Evolutionary conservation across 2,329 filamentous ascomycete genomes (phyloP).

Genomic region (Venturia nashicola): DNA sequence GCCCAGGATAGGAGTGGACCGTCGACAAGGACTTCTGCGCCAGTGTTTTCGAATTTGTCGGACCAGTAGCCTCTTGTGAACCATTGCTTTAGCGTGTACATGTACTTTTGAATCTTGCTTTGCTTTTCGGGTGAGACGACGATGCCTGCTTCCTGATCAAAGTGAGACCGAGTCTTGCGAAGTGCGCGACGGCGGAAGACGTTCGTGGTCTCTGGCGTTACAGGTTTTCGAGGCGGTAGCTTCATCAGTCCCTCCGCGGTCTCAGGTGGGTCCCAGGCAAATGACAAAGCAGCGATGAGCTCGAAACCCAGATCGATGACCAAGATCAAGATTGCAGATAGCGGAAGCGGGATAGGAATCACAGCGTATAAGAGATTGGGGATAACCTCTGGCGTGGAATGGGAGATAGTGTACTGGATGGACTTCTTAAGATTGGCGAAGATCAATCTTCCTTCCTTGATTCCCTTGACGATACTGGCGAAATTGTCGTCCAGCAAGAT

Average conservation of each 20-base stretch:
- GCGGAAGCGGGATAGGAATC: slow-evolving; percentile 3
- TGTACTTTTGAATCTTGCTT: background rate
- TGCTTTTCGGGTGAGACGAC: background rate
- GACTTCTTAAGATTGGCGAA: slow-evolving; percentile 36
- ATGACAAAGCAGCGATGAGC: slow-evolving; percentile 4
- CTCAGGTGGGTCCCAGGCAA: slow-evolving; percentile 1
- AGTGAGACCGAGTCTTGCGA: slow-evolving; percentile 1
- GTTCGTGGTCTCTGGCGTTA: background rate
- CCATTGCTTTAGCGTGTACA: background rate
- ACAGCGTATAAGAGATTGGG: slow-evolving; percentile 4
- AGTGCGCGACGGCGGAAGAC: slow-evolving; percentile 3
- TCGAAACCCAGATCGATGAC: slow-evolving; percentile 8
- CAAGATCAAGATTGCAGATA: slow-evolving; percentile 7
- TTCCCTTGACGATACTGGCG: slow-evolving; percentile 27
- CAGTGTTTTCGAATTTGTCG: slow-evolving; percentile 5
- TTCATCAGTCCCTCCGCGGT: slow-evolving; percentile 1
- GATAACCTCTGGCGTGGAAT: slow-evolving; percentile 6
- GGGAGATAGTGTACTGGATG: slow-evolving; percentile 13
- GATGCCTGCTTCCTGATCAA: slow-evolving; percentile 3
- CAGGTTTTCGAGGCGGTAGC: background rate
- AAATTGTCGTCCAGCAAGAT: slow-evolving; percentile 29
- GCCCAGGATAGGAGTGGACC: slow-evolving; percentile 2
- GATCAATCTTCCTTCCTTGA: slow-evolving; percentile 26
- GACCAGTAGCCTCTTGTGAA: slow-evolving; percentile 1
- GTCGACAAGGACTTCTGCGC: slow-evolving; percentile 5